Conservation (phyloP, 1,284 basidiomycete genomes). For the Trametes polyzona region DNA sequence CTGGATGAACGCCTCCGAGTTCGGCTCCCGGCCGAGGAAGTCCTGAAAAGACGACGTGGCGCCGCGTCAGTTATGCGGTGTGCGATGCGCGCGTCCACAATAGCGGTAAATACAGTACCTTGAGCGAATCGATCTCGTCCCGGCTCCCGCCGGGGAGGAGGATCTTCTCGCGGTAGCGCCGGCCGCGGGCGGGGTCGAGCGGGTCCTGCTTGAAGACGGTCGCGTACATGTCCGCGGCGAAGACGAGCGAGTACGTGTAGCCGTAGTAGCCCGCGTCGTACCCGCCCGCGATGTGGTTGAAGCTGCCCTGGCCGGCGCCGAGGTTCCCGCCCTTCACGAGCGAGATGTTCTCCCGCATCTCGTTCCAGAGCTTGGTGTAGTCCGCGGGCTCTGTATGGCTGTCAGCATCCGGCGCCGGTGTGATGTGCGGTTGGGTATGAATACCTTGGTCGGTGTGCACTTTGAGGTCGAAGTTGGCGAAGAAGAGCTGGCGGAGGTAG, state of each 20-base stretch:
- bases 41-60: slow-evolving; percentile 47
- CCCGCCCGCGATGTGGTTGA: slow-evolving; percentile 74
- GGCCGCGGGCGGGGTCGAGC: slow-evolving; percentile 62
- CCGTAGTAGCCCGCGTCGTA: slow-evolving; percentile 86
- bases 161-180: slow-evolving; percentile 56
- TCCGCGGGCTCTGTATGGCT: slow-evolving; percentile 54
- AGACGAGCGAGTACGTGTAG: slow-evolving; percentile 76
- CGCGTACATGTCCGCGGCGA: slow-evolving; percentile 80
- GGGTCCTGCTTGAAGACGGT: slow-evolving; percentile 82
- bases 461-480: slow-evolving; percentile 78
- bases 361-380: slow-evolving; percentile 77
- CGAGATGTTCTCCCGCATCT: slow-evolving; percentile 66
- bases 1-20: slow-evolving; percentile 76
- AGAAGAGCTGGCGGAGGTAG: slow-evolving; percentile 83
- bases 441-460: slow-evolving; percentile 73
- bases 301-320: slow-evolving; percentile 71
- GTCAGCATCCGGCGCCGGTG: not conserved
- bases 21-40: slow-evolving; percentile 79
- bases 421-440: too few species aligned
- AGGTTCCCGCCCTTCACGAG: slow-evolving; percentile 64
- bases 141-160: slow-evolving; percentile 58
- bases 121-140: slow-evolving; percentile 61
- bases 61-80: too few species aligned
- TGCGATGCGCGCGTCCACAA: too few species aligned
- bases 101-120: too few species aligned